A percentile compares a stretch with the other conserved stretches of the same genome.
phyloP scores from a whole-genome alignment of 257 asterid species.

The Solanum arcanum region DNA sequence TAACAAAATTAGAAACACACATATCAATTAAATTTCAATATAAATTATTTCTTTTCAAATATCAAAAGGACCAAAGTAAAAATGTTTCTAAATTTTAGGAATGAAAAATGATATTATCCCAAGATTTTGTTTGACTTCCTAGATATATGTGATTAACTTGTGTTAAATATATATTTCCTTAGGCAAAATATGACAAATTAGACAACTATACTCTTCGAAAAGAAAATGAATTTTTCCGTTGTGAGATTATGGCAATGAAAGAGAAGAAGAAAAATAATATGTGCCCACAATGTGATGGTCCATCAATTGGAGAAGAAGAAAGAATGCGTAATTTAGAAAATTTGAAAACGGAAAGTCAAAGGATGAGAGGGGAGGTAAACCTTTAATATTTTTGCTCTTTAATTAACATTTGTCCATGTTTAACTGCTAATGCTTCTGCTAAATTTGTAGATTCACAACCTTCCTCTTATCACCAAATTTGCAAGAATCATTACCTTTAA shows the following conservation, averaged over 20 bases:
- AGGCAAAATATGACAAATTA: conserved; percentile 44
- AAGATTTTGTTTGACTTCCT: neutral
- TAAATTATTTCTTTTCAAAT: neutral
- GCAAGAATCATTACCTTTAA: neutral
- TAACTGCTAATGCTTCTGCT: neutral
- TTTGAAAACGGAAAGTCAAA: neutral
- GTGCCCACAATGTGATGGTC: conserved; percentile 34
- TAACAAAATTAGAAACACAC: neutral
- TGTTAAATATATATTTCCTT: neutral
- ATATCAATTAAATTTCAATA: no score
- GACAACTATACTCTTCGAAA: conserved; percentile 31
- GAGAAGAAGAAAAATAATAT: conserved; percentile 23
- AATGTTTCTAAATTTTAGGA: neutral
- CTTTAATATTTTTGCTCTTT: neutral
- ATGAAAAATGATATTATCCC: no score
- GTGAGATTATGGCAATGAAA: conserved; percentile 40
- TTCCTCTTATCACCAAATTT: no score
- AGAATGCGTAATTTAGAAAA: neutral
- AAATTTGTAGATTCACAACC: no score
- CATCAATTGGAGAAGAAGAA: conserved; percentile 25
- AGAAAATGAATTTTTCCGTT: conserved; percentile 37
- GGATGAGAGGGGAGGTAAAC: neutral
- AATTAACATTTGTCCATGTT: neutral
- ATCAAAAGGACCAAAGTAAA: neutral
- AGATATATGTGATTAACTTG: neutral